Evolutionary conservation across 2,329 filamentous ascomycete species (phyloP), one percentile per base, ranked within the genome.

Genomic region (Elsinoe ampelina): DNA sequence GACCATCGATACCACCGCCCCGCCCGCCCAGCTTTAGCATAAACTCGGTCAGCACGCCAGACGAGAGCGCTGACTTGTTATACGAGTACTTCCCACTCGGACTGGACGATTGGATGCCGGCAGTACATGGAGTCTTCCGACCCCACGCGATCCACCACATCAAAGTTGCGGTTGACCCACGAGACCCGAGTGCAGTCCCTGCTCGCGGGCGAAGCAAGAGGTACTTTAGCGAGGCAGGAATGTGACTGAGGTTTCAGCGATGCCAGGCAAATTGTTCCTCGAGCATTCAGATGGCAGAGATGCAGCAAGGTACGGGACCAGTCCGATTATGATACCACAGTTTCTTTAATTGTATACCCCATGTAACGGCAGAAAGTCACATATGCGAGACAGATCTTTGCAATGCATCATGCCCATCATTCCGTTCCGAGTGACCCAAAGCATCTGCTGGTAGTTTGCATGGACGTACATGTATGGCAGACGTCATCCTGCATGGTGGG

Each of bases 71-170:
- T 0, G 91, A 96, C 70, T 75, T 91, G 62, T 75, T 96, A 15
- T 96, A 96, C 68, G 91, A 97, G 72, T 96, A 97, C 68, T 96
- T 97, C 62, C 91, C 91, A 0, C 77, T 97, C 13, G 90, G 86
- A 50, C 74, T 95, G 58, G 90, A 96, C 68, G 91, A 96, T 66
- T 96, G 87, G 87, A 89, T 91, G 81, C 87, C 87, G 1, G 89
- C 89, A 1, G 88, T 95, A 2, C 89, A 95, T 70, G 89, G 89
- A 4, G 85, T 95, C 13, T 95, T 95, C 68, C 79, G 89, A 50
- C 92, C 91, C 5, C 91, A 96, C 69, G 89, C 95, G 13, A 91
- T 96, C 2, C 92, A 97, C 71, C 91, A 96, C 68, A 92, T 87
- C 17, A 77, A 75, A 58, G 61, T 78, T 34, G 74, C 73, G 1